Conservation (phyloP, 371 early-diverging fungal species). For the Mycotypha africana region DNA sequence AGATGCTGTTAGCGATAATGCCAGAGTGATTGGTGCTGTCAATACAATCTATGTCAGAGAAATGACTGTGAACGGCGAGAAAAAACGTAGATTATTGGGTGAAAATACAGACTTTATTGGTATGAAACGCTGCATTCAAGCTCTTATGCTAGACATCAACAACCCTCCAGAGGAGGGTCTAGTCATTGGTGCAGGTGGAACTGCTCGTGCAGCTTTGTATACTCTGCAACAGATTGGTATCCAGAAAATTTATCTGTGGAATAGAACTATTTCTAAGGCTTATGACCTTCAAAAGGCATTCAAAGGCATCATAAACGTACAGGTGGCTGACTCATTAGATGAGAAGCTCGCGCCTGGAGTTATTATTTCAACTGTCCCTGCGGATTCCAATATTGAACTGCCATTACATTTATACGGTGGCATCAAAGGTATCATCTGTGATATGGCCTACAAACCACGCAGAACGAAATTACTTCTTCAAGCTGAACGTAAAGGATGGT, state of each 20-base stretch:
- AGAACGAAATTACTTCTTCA: constrained; percentile 70
- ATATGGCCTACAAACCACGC: constrained; percentile 92
- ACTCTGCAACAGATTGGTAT: constrained; percentile 77
- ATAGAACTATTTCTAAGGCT: constrained; percentile 80
- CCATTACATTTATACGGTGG: constrained; percentile 52
- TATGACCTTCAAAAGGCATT: constrained; percentile 67
- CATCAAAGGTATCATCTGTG: constrained; percentile 72
- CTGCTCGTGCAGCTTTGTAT: constrained; percentile 88
- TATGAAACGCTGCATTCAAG: constrained; percentile 64
- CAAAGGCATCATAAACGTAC: constrained; percentile 39
- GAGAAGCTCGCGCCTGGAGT: constrained; percentile 35
- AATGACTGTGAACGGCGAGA: constrained; percentile 27
- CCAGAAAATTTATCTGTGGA: constrained; percentile 71
- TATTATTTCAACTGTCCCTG: constrained; percentile 82
- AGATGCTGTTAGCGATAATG: constrained; percentile 68
- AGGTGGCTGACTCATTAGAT: constrained; percentile 36
- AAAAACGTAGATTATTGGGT: constrained; percentile 59
- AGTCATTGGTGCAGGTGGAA: constrained; percentile 97
- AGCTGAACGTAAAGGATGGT: constrained; percentile 63
- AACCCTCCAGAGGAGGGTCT: constrained; percentile 49
- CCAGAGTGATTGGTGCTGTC: constrained; percentile 86
- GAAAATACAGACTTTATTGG: constrained; percentile 96
- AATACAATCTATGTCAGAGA: constrained; percentile 75
- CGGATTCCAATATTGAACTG: constrained; percentile 61
- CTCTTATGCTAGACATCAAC: constrained; percentile 39